Conservation (phyloP, 1,284 basidiomycete species). For the Trichosporon asahii region DNA sequence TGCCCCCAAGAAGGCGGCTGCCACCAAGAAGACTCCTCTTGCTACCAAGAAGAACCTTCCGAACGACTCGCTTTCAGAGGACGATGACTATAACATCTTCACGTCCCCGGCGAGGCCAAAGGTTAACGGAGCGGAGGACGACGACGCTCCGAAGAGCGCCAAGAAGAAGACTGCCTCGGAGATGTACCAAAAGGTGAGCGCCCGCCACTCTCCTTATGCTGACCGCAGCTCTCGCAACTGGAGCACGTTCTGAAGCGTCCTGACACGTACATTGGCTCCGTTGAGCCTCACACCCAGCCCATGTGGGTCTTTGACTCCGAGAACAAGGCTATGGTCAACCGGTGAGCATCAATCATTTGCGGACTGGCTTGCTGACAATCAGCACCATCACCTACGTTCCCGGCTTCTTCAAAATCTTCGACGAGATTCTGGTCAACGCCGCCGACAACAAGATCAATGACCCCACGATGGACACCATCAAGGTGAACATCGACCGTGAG, state of each 20-base stretch:
- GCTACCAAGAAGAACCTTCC: constrained; percentile 64
- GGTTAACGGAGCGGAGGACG: constrained; percentile 26
- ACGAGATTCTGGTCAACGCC: constrained; percentile 98
- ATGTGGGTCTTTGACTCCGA: constrained; percentile 90
- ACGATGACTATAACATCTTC: constrained; percentile 46
- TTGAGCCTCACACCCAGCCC: constrained; percentile 74
- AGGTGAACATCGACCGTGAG: constrained; percentile 80
- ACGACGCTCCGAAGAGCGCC: constrained; percentile 28
- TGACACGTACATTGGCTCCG: constrained; percentile 96
- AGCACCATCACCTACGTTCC: constrained; percentile 87
- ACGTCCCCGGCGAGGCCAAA: constrained; percentile 43
- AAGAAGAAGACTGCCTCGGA: constrained; percentile 85
- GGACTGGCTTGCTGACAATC: not conserved
- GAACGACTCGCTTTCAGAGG: constrained; percentile 58
- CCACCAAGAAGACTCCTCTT: constrained; percentile 52
- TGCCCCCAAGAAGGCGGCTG: constrained; percentile 54
- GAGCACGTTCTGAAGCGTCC: constrained; percentile 96
- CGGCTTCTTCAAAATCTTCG: constrained; percentile 99
- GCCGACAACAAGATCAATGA: constrained; percentile 99
- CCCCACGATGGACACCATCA: constrained; percentile 78
- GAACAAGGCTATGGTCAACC: constrained; percentile 71
- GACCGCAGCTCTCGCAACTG: constrained; percentile 77
- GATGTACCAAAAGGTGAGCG: constrained; percentile 79
- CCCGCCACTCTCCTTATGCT: constrained; percentile 13
- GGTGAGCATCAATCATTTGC: constrained; percentile 44